A percentile compares a stretch with the other conserved stretches of the same genome.
Conservation (phyloP, 192 early-diverging fungal genomes). For the Coemansia sp. region DNA sequence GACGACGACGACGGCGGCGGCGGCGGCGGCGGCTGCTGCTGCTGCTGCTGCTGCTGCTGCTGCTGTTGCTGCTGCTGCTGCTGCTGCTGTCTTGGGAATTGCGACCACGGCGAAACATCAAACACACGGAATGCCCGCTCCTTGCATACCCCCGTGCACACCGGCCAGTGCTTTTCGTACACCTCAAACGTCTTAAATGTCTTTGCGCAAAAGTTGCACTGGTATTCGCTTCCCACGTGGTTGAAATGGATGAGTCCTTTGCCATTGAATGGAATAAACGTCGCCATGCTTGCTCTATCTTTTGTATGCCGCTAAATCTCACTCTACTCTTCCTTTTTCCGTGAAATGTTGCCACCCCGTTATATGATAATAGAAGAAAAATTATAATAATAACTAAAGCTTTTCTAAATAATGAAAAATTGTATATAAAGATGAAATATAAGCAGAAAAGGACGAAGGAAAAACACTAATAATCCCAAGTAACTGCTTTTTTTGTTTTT, state of each 20-base stretch:
- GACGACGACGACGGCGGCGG: too few species aligned
- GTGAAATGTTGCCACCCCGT: too few species aligned
- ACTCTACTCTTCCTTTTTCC: too few species aligned
- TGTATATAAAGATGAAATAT: not conserved
- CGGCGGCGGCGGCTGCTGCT: too few species aligned
- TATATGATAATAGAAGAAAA: too few species aligned
- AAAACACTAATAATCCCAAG: not conserved
- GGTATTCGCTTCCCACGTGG: conserved; percentile 16
- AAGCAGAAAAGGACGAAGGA: not conserved
- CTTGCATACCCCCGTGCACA: conserved; percentile 50
- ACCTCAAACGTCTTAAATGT: conserved; percentile 23
- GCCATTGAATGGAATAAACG: conserved; percentile 48
- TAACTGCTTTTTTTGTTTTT: not conserved
- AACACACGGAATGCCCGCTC: conserved; percentile 36
- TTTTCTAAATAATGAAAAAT: not conserved
- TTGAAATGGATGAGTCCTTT: conserved; percentile 43
- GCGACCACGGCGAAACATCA: conserved; percentile 22
- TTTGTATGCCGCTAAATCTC: too few species aligned
- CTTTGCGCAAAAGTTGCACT: conserved; percentile 43
- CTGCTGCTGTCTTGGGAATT: conserved; percentile 17
- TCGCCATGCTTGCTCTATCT: conserved; percentile 19
- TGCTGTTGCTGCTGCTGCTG: not conserved
- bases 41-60: not conserved
- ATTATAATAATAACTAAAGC: too few species aligned
- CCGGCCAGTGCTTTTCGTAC: conserved; percentile 51